Conservation (phyloP, 202 grass and related monocot species). For the Eragrostis tef region DNA sequence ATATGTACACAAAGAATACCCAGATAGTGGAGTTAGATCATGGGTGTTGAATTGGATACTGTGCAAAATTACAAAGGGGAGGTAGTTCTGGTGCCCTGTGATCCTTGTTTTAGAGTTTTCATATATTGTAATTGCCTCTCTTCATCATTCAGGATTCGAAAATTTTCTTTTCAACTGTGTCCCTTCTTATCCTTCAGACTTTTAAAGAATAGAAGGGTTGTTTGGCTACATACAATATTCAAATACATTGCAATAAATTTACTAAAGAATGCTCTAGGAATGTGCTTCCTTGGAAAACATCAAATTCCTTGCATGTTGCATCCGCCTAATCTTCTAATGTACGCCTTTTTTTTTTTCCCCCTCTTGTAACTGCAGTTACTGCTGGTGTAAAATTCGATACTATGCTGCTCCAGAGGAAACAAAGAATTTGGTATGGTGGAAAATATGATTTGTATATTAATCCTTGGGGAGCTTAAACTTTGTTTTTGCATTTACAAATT, state of each 20-base stretch:
- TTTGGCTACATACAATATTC: background rate
- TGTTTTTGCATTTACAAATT: constrained; percentile 5
- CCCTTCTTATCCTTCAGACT: background rate
- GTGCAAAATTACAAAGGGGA: constrained; percentile 13
- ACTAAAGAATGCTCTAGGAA: background rate
- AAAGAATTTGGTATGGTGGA: background rate
- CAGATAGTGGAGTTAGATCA: background rate
- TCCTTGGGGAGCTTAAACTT: constrained; percentile 31
- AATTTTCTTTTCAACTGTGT: background rate
- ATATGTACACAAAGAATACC: background rate
- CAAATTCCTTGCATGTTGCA: background rate
- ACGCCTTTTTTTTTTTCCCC: background rate
- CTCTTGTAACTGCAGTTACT: constrained; percentile 36
- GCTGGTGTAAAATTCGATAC: constrained; percentile 6
- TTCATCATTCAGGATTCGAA: constrained; percentile 18
- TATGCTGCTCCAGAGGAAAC: constrained; percentile 2
- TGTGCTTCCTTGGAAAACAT: background rate
- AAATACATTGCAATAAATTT: background rate
- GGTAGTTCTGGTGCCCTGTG: background rate
- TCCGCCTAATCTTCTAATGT: constrained; percentile 26
- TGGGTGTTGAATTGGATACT: background rate
- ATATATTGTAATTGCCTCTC: background rate
- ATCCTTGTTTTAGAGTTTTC: background rate
- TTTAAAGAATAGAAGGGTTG: background rate
- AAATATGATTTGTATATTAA: constrained; percentile 13